A percentile compares a stretch with the other conserved stretches of the same genome.
Conservation (phyloP, 345 rosid genomes). For the Dipteronia dyeriana region DNA sequence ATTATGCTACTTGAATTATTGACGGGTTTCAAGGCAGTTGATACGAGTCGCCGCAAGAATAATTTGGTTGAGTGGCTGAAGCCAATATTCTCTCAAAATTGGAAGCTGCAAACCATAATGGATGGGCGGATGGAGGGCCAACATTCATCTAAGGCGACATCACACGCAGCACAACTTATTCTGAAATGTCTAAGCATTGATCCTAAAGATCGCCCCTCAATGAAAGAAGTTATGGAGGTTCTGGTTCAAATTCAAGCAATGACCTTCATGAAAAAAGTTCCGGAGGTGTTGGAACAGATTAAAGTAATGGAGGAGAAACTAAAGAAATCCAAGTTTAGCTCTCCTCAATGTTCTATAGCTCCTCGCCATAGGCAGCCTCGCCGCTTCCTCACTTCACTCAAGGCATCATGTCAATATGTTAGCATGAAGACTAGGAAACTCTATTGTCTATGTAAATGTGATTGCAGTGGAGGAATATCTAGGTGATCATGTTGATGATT, state of each 20-base stretch:
- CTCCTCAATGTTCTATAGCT: not conserved
- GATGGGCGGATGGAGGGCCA: slow-evolving; percentile 51
- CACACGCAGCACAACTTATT: slow-evolving; percentile 40
- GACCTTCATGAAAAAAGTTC: slow-evolving; percentile 23
- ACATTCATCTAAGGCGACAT: slow-evolving; percentile 45
- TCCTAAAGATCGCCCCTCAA: slow-evolving; percentile 55
- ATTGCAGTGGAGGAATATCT: too few relatives aligned
- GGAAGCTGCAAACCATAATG: slow-evolving; percentile 43
- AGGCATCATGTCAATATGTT: not conserved
- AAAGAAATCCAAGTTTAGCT: slow-evolving; percentile 14
- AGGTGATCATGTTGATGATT: too few relatives aligned
- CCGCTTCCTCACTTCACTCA: slow-evolving; percentile 4
- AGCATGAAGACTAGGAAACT: too few relatives aligned
- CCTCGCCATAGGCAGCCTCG: not conserved
- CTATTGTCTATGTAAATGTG: too few relatives aligned
- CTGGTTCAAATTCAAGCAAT: slow-evolving; percentile 10
- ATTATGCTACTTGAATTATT: slow-evolving; percentile 58
- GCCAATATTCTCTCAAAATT: slow-evolving; percentile 41
- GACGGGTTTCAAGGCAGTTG: slow-evolving; percentile 50
- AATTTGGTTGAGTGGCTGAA: slow-evolving; percentile 57
- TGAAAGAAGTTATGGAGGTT: slow-evolving; percentile 52
- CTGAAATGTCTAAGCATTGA: slow-evolving; percentile 44
- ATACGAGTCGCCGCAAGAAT: slow-evolving; percentile 41
- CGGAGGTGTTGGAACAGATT: slow-evolving; percentile 42
- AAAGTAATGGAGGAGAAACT: slow-evolving; percentile 32